These are phyloP conservation scores for Pseudogymnoascus sp. DNA, from an alignment of 2,329 filamentous ascomycete genomes.

Conservation along the genomic window DNA sequence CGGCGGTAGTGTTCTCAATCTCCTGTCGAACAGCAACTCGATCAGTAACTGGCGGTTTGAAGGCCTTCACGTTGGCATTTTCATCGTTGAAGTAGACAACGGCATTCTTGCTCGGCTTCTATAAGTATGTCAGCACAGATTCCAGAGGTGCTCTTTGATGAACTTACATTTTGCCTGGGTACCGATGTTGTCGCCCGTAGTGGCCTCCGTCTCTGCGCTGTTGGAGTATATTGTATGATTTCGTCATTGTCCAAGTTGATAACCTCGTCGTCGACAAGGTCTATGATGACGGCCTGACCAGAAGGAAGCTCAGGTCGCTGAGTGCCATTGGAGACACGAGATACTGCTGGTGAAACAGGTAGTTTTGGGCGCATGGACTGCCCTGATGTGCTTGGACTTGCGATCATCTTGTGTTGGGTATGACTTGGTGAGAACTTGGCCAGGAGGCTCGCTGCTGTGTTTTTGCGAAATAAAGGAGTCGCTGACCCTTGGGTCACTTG, in stretches of 20 bases:
- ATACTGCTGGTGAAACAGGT: not conserved
- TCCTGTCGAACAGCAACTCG: conserved; percentile 23
- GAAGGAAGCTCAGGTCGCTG: not conserved
- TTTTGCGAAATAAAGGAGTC: conserved; percentile 8
- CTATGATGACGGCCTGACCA: not conserved
- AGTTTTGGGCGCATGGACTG: not conserved
- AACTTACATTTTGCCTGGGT: not conserved
- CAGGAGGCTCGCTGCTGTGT: conserved; percentile 21
- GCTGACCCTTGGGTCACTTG: not conserved
- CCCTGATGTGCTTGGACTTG: not conserved
- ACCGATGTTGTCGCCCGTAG: not conserved
- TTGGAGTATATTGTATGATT: conserved; percentile 7
- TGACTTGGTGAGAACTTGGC: conserved; percentile 21
- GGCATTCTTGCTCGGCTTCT: conserved; percentile 10
- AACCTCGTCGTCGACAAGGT: not conserved
- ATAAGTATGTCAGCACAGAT: conserved; percentile 5
- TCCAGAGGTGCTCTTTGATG: not conserved
- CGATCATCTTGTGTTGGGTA: conserved; percentile 23
- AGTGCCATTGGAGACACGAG: not conserved
- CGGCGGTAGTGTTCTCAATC: conserved; percentile 22
- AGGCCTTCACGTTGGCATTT: not conserved
- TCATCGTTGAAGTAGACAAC: conserved; percentile 13
- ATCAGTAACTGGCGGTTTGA: conserved; percentile 20
- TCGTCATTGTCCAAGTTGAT: not conserved
- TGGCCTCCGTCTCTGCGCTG: not conserved